A percentile compares a stretch with the other conserved stretches of the same genome.
phyloP scores from a whole-genome alignment of 805 yeast species.

The Teunomyces panamensis region DNA sequence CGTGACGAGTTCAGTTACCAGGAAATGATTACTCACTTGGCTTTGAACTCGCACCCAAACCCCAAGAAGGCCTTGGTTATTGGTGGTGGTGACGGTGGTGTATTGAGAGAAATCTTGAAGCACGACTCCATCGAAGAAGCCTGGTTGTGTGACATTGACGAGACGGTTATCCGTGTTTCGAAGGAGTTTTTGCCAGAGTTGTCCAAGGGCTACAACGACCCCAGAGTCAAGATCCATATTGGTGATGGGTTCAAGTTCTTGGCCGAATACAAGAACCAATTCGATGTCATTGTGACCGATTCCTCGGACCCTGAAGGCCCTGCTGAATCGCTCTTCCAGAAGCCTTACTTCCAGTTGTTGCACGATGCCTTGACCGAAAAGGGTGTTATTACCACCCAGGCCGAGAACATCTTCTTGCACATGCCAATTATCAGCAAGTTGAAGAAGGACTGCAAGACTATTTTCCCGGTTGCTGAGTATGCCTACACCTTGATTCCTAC shows the following conservation, averaged over 20 bases:
- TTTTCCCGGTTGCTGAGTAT: slow-evolving; percentile 90
- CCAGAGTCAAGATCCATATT: slow-evolving; percentile 85
- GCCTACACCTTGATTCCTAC: slow-evolving; percentile 94
- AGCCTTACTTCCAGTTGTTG: slow-evolving; percentile 83
- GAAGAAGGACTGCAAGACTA: slow-evolving; percentile 75
- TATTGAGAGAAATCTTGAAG: slow-evolving; percentile 88
- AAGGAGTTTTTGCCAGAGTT: slow-evolving; percentile 85
- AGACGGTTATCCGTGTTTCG: slow-evolving; percentile 82
- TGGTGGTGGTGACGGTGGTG: slow-evolving; percentile 99
- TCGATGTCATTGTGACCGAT: slow-evolving; percentile 95
- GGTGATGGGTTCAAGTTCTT: slow-evolving; percentile 98
- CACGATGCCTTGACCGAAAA: slow-evolving; percentile 85
- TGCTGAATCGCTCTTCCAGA: slow-evolving; percentile 89
- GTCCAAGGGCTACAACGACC: slow-evolving; percentile 81
- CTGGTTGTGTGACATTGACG: slow-evolving; percentile 92
- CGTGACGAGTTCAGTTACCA: slow-evolving; percentile 97
- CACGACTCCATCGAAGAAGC: slow-evolving; percentile 86
- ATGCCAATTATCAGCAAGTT: slow-evolving; percentile 77
- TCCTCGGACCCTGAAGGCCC: slow-evolving; percentile 99
- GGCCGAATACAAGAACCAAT: slow-evolving; percentile 75
- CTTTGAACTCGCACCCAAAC: slow-evolving; percentile 87
- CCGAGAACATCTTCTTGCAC: slow-evolving; percentile 93
- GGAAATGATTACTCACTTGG: slow-evolving; percentile 96
- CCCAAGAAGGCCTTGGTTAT: slow-evolving; percentile 92
- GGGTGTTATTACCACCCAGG: slow-evolving; percentile 92